Evolutionary conservation across 2,329 filamentous ascomycete species (phyloP), one percentile per base, ranked within the genome.

Genomic region (Chalara sp.): DNA sequence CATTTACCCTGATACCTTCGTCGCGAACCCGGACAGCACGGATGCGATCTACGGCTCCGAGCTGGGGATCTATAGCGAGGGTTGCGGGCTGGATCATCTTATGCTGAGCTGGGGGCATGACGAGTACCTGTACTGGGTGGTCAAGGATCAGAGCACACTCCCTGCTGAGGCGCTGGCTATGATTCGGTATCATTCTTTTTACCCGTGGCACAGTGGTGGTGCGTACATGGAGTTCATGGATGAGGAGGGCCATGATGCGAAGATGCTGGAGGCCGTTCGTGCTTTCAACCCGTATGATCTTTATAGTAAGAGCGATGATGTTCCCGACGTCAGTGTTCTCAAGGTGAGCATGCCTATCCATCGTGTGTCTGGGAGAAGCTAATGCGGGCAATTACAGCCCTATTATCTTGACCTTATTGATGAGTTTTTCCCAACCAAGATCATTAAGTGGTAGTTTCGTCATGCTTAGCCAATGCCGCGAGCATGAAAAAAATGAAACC

Each of bases 21-120:
- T 68, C 54, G 76, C 72, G 49, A 96, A 96, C 72, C 87, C 88
- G 0, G 90, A 96, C 70, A 75, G 68, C 62, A 68, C 70, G 12
- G 76, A 95, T 68, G 74, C 80, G 3, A 76, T 91, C 60, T 95
- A 90, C 72, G 76, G 78, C 68, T 86, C 86, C 55, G 77, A 86
- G 69, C 74, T 83, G 60, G 90, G 90, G 56, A 92, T 95, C 69
- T 95, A 95, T 74, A 72, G 74, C 1, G 79, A 81, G 0, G 84
- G 86, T 51, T 93, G 89, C 65, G 90, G 90, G 4, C 73, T 95
- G 47, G 87, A 93, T 67, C 92, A 91, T 61, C 74, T 95, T 59
- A 91, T 95, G 85, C 78, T 95, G 53, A 87, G 82, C 58, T 95
- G 90, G 89, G 90, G 90, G 44, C 87, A 92, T 67, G 87, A 92